Evolutionary conservation across 148 eudicot species (phyloP).

Genomic region (Vaccinium myrtillus): DNA sequence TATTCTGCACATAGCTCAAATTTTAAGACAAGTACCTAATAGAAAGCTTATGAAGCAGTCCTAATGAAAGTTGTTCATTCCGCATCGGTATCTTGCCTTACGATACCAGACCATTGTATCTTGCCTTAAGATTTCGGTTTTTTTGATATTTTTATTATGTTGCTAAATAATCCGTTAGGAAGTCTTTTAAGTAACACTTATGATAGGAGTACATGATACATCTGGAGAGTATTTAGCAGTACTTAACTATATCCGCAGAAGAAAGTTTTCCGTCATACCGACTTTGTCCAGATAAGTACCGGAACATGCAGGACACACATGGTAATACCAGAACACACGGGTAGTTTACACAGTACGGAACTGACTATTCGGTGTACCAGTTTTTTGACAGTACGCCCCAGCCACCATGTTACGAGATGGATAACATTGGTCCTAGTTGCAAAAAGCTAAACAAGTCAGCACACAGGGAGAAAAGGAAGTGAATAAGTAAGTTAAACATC

Average conservation of each 20-base stretch:
- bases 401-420: neutral
- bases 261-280: neutral
- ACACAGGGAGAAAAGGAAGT: neutral
- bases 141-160: neutral
- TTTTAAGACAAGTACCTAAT: neutral
- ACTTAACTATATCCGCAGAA: too few relatives aligned
- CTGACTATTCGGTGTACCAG: neutral
- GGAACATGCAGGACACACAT: neutral
- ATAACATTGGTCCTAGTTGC: neutral
- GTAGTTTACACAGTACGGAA: neutral
- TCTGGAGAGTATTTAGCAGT: too few relatives aligned
- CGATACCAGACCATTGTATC: neutral
- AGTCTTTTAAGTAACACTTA: neutral
- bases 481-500: neutral
- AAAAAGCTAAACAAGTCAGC: slow-evolving; percentile 10
- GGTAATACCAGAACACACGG: neutral
- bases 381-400: neutral
- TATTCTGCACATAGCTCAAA: neutral
- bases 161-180: neutral
- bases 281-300: neutral
- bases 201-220: too few relatives aligned
- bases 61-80: neutral
- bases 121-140: neutral
- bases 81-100: too few relatives aligned
- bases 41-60: neutral